phyloP scores from a whole-genome alignment of 441 rosid species.

The Capsella rubella region DNA sequence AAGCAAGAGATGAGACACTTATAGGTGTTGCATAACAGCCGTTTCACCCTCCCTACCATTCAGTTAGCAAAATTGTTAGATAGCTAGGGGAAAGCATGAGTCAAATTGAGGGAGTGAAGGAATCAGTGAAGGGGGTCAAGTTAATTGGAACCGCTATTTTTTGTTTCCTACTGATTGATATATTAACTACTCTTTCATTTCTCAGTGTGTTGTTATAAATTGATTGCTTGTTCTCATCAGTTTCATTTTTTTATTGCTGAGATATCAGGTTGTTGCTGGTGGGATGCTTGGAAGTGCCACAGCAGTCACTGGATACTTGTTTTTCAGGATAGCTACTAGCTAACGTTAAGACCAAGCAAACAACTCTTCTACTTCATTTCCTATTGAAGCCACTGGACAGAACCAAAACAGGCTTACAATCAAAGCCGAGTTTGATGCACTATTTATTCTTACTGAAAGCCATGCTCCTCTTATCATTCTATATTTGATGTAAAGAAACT shows the following conservation, averaged over 20 bases:
- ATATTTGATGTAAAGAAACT: slow-evolving; percentile 36
- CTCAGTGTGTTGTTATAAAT: background rate
- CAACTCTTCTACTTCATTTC: slow-evolving; percentile 27
- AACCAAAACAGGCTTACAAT: background rate
- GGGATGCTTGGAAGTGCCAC: slow-evolving; percentile 78
- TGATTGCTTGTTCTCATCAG: slow-evolving; percentile 11
- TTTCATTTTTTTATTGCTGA: slow-evolving; percentile 22
- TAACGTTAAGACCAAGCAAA: slow-evolving; percentile 14
- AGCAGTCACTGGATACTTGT: slow-evolving; percentile 68
- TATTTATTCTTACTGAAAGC: slow-evolving; percentile 14
- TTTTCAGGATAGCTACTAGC: slow-evolving; percentile 46
- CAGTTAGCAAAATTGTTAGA: background rate
- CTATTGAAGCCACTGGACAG: slow-evolving; percentile 19
- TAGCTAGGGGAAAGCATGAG: slow-evolving; percentile 6
- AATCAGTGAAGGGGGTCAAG: background rate
- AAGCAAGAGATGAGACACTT: background rate
- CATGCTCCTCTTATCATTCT: slow-evolving; percentile 15
- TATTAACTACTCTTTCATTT: slow-evolving; percentile 6
- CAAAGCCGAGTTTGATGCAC: slow-evolving; percentile 7
- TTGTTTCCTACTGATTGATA: background rate
- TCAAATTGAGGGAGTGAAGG: background rate
- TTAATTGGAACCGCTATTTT: background rate
- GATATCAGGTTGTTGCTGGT: slow-evolving; percentile 88
- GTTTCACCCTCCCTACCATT: background rate
- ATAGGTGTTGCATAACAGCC: slow-evolving; percentile 10